These are phyloP conservation scores for Podospora fimiseda DNA, from an alignment of 495 filamentous ascomycete species.

Conservation along the genomic window DNA sequence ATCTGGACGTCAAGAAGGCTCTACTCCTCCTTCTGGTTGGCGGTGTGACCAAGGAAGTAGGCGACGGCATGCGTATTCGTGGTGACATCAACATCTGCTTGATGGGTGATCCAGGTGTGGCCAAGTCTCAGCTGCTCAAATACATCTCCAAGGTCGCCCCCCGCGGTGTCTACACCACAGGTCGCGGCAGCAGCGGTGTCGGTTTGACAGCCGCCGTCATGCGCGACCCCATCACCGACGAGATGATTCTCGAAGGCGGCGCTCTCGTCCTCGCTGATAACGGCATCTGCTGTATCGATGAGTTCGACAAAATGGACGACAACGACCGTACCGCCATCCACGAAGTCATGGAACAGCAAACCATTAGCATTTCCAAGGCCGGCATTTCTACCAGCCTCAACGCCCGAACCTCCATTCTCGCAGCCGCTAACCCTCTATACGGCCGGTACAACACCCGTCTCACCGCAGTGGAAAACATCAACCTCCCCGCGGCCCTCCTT, in stretches of 20 bases:
- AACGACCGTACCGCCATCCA: conserved; percentile 93
- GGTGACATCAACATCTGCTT: conserved; percentile 98
- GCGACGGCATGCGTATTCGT: conserved; percentile 95
- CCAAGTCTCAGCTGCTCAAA: conserved; percentile 95
- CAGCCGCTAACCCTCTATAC: conserved; percentile 94
- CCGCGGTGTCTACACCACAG: conserved; percentile 94
- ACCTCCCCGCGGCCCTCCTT: conserved; percentile 88
- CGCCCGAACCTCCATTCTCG: conserved; percentile 93
- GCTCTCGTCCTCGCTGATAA: conserved; percentile 95
- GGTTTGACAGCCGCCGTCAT: conserved; percentile 97
- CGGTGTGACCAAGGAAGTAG: conserved; percentile 94
- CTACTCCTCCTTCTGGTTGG: conserved; percentile 90
- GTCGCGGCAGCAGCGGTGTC: conserved; percentile 90
- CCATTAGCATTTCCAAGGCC: conserved; percentile 96
- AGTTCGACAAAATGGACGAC: conserved; percentile 99
- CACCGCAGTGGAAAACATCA: conserved; percentile 97
- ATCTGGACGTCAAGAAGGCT: conserved; percentile 96
- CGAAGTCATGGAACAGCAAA: conserved; percentile 99
- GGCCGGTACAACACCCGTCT: conserved; percentile 96
- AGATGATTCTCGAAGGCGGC: conserved; percentile 97
- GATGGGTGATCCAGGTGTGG: conserved; percentile 99
- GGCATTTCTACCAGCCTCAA: conserved; percentile 95
- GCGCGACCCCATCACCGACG: conserved; percentile 96
- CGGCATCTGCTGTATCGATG: conserved; percentile 98
- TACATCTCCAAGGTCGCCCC: conserved; percentile 98